Base-by-base conservation (phyloP, 192 early-diverging fungal species). In the Backusella liffmaniae region DNA sequence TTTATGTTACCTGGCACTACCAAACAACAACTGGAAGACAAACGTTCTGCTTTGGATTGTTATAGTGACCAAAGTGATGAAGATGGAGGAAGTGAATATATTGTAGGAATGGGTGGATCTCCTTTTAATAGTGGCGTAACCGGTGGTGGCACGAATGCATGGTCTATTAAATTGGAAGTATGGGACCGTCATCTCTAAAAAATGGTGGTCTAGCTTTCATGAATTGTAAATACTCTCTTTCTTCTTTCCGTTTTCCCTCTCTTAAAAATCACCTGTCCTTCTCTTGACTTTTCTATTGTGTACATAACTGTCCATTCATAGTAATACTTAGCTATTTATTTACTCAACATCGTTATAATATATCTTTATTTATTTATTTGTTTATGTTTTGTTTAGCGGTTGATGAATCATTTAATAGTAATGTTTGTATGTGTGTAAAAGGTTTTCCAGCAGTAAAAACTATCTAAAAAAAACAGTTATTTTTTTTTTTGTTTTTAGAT, bases 41-140 rank as follows among this genome's bases (percentile, higher is more conserved):
- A 21, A 5, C 7, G n/a, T n/a, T 21, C 53, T 56, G n/a, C n/a
- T 56, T 56, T 56, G 21, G 53, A 56, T 56, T 56, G 53, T 8
- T 56, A 56, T 37, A 74, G 73, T 32, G 73, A 74, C 35, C 73
- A 74, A 36, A 74, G 73, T 42, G 73, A 74, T 74, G 73, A 34
- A 8, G 73, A 74, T 32, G 23, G 8, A 7, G 73, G 42, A n/a
- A 56, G 21, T 56, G 53, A 56, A 56, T 56, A 56, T 23, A 16
- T 44, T 44, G 53, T 56, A 56, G 53, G 53, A 56, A 56, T 56
- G 53, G 9, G 8, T 26, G 53, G 42, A 44, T 44, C 53, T 2
- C n/a, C 53, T 21, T 56, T 56, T 21, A 56, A 56, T 56, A 56
- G 26, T 21, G 42, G 44, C 39, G 39, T 44, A 15, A 29, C 41